Evolutionary conservation across 352 stramenopile genomes (phyloP).

Genomic region (Globisporangium nunn): DNA sequence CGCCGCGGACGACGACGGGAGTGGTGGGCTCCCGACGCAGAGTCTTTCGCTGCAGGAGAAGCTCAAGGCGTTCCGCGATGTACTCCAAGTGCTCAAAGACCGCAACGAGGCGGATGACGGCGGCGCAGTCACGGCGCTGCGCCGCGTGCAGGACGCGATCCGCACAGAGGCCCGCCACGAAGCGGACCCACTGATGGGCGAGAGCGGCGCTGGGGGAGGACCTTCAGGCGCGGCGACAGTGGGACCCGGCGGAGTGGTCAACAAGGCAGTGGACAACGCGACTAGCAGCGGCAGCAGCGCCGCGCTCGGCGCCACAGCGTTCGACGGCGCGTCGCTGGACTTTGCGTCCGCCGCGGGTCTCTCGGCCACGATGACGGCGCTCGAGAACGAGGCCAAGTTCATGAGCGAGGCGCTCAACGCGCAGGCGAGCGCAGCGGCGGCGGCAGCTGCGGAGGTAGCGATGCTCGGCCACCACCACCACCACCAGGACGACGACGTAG

Average conservation of each 20-base stretch:
- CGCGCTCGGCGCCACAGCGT: background rate
- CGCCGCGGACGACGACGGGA: background rate
- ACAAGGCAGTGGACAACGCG: background rate
- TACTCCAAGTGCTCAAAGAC: slow-evolving; percentile 68
- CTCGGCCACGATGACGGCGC: slow-evolving; percentile 10
- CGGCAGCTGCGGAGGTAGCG: background rate
- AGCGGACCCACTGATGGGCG: background rate
- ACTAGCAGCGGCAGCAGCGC: background rate
- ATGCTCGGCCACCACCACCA: slow-evolving; percentile 1
- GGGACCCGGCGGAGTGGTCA: background rate
- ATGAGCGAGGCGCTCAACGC: slow-evolving; percentile 12
- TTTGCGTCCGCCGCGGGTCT: slow-evolving; percentile 5
- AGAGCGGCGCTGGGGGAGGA: background rate
- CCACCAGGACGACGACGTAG: slow-evolving; percentile 1
- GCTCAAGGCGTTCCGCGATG: slow-evolving; percentile 70
- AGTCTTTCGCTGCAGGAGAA: slow-evolving; percentile 72
- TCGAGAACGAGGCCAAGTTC: slow-evolving; percentile 12
- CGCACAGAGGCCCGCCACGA: slow-evolving; percentile 32
- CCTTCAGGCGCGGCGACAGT: background rate
- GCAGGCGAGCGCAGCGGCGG: background rate
- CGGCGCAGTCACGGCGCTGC: slow-evolving; percentile 40
- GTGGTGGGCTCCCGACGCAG: background rate
- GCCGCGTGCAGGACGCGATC: slow-evolving; percentile 61
- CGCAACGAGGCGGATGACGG: slow-evolving; percentile 54
- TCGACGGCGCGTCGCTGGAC: slow-evolving; percentile 12